Base-by-base conservation (phyloP, 1,139 yeast genomes). In the Hansenula sp. region DNA sequence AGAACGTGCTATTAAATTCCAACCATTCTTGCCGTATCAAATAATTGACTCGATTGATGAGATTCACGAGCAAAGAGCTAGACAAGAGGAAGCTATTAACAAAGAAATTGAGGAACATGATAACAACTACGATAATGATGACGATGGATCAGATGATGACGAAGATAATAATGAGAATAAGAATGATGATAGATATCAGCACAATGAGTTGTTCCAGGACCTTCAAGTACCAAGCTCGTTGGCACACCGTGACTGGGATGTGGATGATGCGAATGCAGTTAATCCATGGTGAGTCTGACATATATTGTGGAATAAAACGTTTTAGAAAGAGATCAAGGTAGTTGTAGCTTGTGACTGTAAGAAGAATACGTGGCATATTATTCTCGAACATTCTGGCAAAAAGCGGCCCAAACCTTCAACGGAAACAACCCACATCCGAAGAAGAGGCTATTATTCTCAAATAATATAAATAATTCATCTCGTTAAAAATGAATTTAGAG, bases 31-130 rank as follows among this genome's bases (percentile, higher is more conserved):
- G 40, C 86, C 89, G 1, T 62, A 77, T 24, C 70, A 68, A 7
- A 63, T 82, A 3, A 62, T 77, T 43, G 94, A 84, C 56, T 77
- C 72, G 37, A 62, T 82, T 29, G 89, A 81, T 49, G 84, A 79
- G 34, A 69, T 82, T 19, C 74, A 69, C 43, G 79, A 73, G 39
- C 68, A 64, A 30, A 64, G 60, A 41, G 45, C 46, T 16, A 61
- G 55, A 16, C 51, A 42, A n/a, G 34, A 40, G 2, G 42, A n/a
- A 43, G 5, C 32, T 29, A 26, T 52, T 0, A 56, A 44, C 6
- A 42, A 34, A 5, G 48, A 47, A 10, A 39, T 45, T 10, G 51
- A 47, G 4, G 54, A 44, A 6, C 50, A 45, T 3, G 56, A 47
- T 6, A 49, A 44, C 9, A 50, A 44, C 5, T 45, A 38, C 3